Evolutionary conservation across 192 early-diverging fungal genomes (phyloP).

Genomic region (Cladochytrium replicatum): DNA sequence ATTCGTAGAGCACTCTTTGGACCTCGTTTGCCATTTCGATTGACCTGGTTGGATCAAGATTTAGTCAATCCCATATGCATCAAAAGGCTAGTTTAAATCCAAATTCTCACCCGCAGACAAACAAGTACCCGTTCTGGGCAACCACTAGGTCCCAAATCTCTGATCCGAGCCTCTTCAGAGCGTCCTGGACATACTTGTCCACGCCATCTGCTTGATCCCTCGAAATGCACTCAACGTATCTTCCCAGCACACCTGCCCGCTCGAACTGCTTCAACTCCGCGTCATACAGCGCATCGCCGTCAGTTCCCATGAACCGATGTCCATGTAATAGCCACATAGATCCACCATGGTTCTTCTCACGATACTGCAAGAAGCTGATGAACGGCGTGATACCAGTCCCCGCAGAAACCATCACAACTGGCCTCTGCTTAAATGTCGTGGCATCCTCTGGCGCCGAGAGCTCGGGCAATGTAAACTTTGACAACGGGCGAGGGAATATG

Average conservation of each 20-base stretch:
- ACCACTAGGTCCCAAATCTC: too few species aligned
- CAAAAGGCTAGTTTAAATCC: too few species aligned
- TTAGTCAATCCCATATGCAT: too few species aligned
- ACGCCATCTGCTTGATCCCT: constrained; percentile 6
- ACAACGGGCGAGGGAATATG: constrained; percentile 22
- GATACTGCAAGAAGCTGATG: constrained; percentile 76
- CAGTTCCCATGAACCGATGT: constrained; percentile 53
- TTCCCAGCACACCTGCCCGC: constrained; percentile 40
- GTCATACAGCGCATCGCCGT: constrained; percentile 58
- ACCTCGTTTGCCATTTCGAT: too few species aligned
- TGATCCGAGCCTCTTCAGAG: constrained; percentile 43
- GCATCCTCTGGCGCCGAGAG: too few species aligned
- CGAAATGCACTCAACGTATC: constrained; percentile 16
- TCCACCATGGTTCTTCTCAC: constrained; percentile 42
- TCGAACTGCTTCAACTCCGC: constrained; percentile 43
- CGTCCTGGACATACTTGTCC: constrained; percentile 78
- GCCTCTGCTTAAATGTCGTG: constrained; percentile 29
- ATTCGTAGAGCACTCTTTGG: too few species aligned
- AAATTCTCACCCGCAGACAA: too few species aligned
- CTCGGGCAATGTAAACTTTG: constrained; percentile 62
- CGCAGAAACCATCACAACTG: constrained; percentile 79
- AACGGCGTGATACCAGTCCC: constrained; percentile 97
- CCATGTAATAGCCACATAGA: constrained; percentile 73
- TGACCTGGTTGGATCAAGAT: too few species aligned
- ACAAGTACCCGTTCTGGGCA: too few species aligned